Evolutionary conservation across 306 rosid genomes (phyloP).

Genomic region (Fagus crenata): DNA sequence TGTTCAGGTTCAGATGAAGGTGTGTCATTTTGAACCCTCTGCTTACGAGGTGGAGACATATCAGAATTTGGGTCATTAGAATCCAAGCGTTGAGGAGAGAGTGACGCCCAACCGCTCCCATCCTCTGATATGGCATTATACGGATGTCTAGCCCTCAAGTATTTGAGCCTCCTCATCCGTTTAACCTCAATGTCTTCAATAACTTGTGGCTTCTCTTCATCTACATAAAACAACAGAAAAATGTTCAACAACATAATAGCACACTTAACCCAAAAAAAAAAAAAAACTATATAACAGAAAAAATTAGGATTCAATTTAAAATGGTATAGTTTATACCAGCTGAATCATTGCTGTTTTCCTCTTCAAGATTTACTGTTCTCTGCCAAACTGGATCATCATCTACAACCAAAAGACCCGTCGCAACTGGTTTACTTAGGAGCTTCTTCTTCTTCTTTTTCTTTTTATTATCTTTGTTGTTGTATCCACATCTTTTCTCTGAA

Average conservation of each 20-base stretch:
- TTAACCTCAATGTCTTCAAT: slow-evolving; percentile 88
- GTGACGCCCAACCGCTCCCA: slow-evolving; percentile 94
- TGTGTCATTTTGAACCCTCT: slow-evolving; percentile 53
- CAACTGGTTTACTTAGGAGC: slow-evolving; percentile 41
- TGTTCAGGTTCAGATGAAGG: slow-evolving; percentile 54
- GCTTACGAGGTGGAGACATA: slow-evolving; percentile 66
- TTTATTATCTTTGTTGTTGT: slow-evolving; percentile 48
- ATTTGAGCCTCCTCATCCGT: slow-evolving; percentile 84
- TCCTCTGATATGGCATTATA: slow-evolving; percentile 74
- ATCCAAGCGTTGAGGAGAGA: slow-evolving; percentile 41
- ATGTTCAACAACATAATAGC: background rate
- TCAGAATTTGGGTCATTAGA: slow-evolving; percentile 37
- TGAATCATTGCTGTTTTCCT: slow-evolving; percentile 49
- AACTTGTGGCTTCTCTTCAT: slow-evolving; percentile 68
- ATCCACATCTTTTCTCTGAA: slow-evolving; percentile 54
- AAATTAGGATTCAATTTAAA: background rate
- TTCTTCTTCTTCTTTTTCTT: slow-evolving; percentile 50
- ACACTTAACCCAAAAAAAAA: background rate
- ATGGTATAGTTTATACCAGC: slow-evolving; percentile 40
- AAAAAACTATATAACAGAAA: background rate
- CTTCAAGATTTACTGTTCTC: slow-evolving; percentile 65
- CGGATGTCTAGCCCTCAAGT: slow-evolving; percentile 59
- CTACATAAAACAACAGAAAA: slow-evolving; percentile 34
- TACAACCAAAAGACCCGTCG: slow-evolving; percentile 60
- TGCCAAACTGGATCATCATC: slow-evolving; percentile 92